These are phyloP conservation scores for Fraxinus cuspidata DNA, from an alignment of 257 asterid genomes.

Conservation along the genomic window DNA sequence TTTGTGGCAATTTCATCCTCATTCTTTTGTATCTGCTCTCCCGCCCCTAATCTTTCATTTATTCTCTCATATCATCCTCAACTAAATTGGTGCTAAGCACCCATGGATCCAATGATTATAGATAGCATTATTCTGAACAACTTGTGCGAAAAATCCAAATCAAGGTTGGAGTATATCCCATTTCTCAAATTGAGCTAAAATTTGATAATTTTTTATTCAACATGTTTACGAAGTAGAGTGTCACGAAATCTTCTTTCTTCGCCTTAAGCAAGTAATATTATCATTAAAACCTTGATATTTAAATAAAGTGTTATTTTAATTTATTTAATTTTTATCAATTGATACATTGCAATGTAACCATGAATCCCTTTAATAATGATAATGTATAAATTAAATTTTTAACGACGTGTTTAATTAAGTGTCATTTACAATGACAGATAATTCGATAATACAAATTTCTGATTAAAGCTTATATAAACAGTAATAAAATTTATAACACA, in stretches of 20 bases:
- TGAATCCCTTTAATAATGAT: not conserved
- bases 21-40: too few relatives aligned
- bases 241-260: not conserved
- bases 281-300: not conserved
- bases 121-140: too few relatives aligned
- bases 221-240: too few relatives aligned
- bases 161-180: too few relatives aligned
- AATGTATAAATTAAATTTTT: not conserved
- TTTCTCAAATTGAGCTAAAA: too few relatives aligned
- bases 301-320: too few relatives aligned
- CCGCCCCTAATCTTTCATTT: too few relatives aligned
- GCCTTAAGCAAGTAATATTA: not conserved
- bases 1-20: too few relatives aligned
- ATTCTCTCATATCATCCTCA: too few relatives aligned
- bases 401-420: slow-evolving; percentile 34
- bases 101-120: too few relatives aligned
- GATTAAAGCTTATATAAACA: not conserved
- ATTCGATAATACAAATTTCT: not conserved
- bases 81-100: too few relatives aligned
- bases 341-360: not conserved
- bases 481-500: not conserved
- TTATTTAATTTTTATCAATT: not conserved
- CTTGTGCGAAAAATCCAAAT: too few relatives aligned
- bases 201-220: not conserved
- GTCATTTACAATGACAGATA: slow-evolving; percentile 27